Evolutionary conservation across 805 yeast species (phyloP), one percentile per base, ranked within the genome.

Genomic region (Schizosaccharomyces osmophilus): DNA sequence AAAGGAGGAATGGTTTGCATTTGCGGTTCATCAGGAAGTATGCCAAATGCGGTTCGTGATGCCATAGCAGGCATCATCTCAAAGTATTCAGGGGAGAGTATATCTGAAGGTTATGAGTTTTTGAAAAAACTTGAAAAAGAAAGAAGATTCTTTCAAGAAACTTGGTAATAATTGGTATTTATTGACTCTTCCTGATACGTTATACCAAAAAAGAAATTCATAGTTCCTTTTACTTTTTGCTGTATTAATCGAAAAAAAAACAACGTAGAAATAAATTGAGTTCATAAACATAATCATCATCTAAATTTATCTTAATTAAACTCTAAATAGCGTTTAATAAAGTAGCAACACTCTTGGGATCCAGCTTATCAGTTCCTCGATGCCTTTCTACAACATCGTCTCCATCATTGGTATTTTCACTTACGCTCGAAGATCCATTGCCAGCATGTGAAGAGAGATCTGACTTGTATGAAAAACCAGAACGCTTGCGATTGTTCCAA

Each of bases 21-120:
- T 5, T 90, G 98, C 74, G 99, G 99, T 0, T 82, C 95, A 17
- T 82, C 94, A 31, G 97, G 98, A 0, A 80, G 80, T 64, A 93
- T 93, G 98, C 98, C 98, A 0, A 76, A 79, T 26, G 88, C 83
- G 71, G 93, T 90, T 0, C 74, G 95, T 62, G 71, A 85, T n/a
- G 90, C 97, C 0, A 69, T 93, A 32, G 80, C 78, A 45, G 83
- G 79, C 17, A 79, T 85, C 15, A 67, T 85, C 13, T 72, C 73
- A 62, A 80, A 79, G 65, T 51, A 24, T 26, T 13, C 36, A 29
- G 70, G 73, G 63, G 76, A 74, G 0, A 71, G 71, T 22, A 66
- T 77, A 48, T 69, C 71, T 8, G 75, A 73, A 2, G 74, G 74
- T 15, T 73, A 24, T 63, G 63, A 69, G n/a, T 80, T 73, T 67